Evolutionary conservation across 495 filamentous ascomycete species (phyloP), one percentile per base, ranked within the genome.

Genomic region (Penicillium verhagenii): DNA sequence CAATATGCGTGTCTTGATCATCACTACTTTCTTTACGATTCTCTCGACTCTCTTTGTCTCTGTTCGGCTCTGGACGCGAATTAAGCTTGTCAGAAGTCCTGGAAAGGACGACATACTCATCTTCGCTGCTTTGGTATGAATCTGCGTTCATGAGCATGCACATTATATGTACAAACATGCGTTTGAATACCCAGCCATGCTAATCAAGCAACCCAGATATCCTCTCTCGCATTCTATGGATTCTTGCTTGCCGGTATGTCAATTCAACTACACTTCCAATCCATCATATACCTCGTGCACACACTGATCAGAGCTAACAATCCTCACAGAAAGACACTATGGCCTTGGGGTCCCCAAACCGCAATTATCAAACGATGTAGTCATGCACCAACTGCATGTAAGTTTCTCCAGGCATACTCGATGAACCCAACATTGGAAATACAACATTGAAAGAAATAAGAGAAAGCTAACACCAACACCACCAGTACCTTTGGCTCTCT

Each of bases 91-190:
- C n/a, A 66, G 64, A 46, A 63, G 55, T 7, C 61, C 68, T 10
- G 72, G 71, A 7, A 60, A 60, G 54, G 74, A 77, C 58, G 74
- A 77, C 51, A 43, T 67, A 44, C 23, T 71, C 13, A 60, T 77
- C 38, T 18, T 55, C 2, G 7, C 47, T 16, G 60, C 72, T 20
- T 52, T 71, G 70, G 68, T 75, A 72, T 38, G 60, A 52, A 8
- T 16, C 20, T 2, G 6, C 16, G 11, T 10, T 23, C 2, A 24
- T 45, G 23, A n/a, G 42, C n/a, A 6, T n/a, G 7, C 13, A 40
- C 6, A 6, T 19, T 40, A 21, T 24, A 18, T 21, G 6, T 6
- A 21, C 4, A 13, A 44, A 44, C 18, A 11, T 2, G 6, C 14
- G n/a, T 6, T n/a, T 16, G 7, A 18, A 16, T 28, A 28, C 13